These are phyloP conservation scores for Orbilia brochopaga DNA, from an alignment of 2,329 filamentous ascomycete species.

Conservation along the genomic window DNA sequence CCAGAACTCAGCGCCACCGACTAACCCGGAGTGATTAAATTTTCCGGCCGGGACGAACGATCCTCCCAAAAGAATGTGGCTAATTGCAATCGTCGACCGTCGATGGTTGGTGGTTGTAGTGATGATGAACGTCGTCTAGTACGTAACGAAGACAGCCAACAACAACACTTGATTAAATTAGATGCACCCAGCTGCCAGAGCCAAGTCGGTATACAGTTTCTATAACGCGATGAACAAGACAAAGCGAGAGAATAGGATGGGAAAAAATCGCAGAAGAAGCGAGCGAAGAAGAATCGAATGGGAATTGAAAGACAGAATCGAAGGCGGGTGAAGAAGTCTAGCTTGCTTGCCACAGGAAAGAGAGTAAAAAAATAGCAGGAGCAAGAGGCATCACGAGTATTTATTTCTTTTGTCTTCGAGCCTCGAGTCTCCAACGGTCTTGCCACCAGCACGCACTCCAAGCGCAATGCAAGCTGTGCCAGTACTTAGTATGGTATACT, in stretches of 20 bases:
- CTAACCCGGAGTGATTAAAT: no score
- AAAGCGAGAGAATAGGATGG: background rate
- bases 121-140: no score
- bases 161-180: constrained; percentile 1
- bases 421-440: no score
- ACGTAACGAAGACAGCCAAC: no score
- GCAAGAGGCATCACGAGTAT: constrained; percentile 29
- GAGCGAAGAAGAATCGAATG: constrained; percentile 1
- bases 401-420: constrained; percentile 17
- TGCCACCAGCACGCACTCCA: background rate
- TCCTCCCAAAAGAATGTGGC: no score
- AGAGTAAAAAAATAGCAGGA: constrained; percentile 1
- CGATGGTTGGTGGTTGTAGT: no score
- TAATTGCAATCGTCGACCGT: no score
- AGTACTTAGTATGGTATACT: no score
- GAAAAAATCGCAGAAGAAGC: background rate
- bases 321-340: constrained; percentile 44
- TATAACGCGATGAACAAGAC: constrained; percentile 1
- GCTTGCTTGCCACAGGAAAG: constrained; percentile 22
- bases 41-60: no score
- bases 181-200: constrained; percentile 10
- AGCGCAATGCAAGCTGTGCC: background rate
- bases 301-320: constrained; percentile 1
- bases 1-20: no score
- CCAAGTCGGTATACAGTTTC: constrained; percentile 2